Percentiles rank a stretch among this genome's conserved stretches.
Evolutionary conservation across 2,329 filamentous ascomycete genomes (phyloP).

Genomic region (Myriosclerotinia duriaeana): DNA sequence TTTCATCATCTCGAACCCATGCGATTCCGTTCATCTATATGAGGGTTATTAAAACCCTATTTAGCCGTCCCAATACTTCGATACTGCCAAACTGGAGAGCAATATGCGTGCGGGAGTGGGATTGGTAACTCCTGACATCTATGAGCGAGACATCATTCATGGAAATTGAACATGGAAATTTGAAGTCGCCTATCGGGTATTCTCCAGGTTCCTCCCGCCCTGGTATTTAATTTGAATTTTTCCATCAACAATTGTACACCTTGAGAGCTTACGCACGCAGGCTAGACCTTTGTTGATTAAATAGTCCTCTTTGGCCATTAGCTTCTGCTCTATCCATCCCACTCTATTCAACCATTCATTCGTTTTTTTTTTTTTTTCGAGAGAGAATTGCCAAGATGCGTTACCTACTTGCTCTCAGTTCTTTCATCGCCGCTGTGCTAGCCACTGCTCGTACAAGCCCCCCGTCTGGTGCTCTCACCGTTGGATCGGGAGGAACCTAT

Average conservation of each 20-base stretch:
- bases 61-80: neutral
- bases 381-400: slow-evolving; percentile 31
- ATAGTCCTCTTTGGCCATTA: neutral
- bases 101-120: neutral
- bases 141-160: slow-evolving; percentile 3
- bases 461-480: slow-evolving; percentile 50
- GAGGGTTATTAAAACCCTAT: too few relatives aligned
- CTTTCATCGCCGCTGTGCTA: slow-evolving; percentile 34
- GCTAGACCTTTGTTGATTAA: neutral
- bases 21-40: too few relatives aligned
- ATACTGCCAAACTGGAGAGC: neutral
- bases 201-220: neutral
- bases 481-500: slow-evolving; percentile 46
- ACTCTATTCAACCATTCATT: slow-evolving; percentile 1
- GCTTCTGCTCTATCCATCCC: neutral
- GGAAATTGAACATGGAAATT: neutral
- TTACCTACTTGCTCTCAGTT: slow-evolving; percentile 33
- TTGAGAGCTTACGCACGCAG: neutral
- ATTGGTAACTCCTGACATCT: slow-evolving; percentile 17
- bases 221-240: slow-evolving; percentile 9
- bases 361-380: neutral
- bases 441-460: slow-evolving; percentile 44
- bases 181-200: neutral
- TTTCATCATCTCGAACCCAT: too few relatives aligned
- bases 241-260: neutral